phyloP scores from a whole-genome alignment of 495 filamentous ascomycete genomes.

The Penicillium simplicissimum region DNA sequence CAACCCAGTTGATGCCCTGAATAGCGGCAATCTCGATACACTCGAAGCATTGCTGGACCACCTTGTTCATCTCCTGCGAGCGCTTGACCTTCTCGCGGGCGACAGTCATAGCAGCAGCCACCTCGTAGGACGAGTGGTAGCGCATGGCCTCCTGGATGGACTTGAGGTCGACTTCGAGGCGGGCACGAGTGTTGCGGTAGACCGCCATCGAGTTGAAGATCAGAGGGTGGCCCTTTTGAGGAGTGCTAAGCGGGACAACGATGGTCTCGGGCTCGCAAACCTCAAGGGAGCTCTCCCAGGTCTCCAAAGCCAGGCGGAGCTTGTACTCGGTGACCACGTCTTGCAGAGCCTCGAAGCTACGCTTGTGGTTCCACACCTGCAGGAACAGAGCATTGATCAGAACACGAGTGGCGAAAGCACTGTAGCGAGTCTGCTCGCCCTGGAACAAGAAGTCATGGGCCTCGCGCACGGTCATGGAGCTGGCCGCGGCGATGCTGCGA shows the following conservation, averaged over 20 bases:
- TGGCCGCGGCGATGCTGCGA: slow-evolving; percentile 63
- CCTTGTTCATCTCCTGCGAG: slow-evolving; percentile 96
- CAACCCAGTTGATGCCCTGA: slow-evolving; percentile 97
- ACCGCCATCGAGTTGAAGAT: slow-evolving; percentile 99
- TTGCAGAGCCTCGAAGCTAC: slow-evolving; percentile 91
- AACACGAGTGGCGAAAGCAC: slow-evolving; percentile 94
- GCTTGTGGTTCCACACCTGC: slow-evolving; percentile 98
- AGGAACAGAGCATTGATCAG: slow-evolving; percentile 99
- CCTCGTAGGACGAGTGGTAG: slow-evolving; percentile 95
- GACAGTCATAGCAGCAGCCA: slow-evolving; percentile 93
- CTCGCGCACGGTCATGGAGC: slow-evolving; percentile 81
- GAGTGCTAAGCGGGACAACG: slow-evolving; percentile 86
- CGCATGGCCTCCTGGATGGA: slow-evolving; percentile 93
- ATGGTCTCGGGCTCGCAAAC: slow-evolving; percentile 92
- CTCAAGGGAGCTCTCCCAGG: slow-evolving; percentile 95
- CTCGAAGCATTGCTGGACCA: slow-evolving; percentile 96
- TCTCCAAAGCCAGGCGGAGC: slow-evolving; percentile 91
- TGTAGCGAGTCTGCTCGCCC: slow-evolving; percentile 88
- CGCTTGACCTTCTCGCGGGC: slow-evolving; percentile 91
- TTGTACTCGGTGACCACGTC: slow-evolving; percentile 99
- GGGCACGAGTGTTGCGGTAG: slow-evolving; percentile 90
- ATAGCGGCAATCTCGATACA: slow-evolving; percentile 95
- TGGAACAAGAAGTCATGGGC: slow-evolving; percentile 95
- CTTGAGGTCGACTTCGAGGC: slow-evolving; percentile 93
- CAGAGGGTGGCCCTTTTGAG: slow-evolving; percentile 95